Evolutionary conservation across 371 early-diverging fungal genomes (phyloP).

Genomic region (Choanephora cucurbitarum): DNA sequence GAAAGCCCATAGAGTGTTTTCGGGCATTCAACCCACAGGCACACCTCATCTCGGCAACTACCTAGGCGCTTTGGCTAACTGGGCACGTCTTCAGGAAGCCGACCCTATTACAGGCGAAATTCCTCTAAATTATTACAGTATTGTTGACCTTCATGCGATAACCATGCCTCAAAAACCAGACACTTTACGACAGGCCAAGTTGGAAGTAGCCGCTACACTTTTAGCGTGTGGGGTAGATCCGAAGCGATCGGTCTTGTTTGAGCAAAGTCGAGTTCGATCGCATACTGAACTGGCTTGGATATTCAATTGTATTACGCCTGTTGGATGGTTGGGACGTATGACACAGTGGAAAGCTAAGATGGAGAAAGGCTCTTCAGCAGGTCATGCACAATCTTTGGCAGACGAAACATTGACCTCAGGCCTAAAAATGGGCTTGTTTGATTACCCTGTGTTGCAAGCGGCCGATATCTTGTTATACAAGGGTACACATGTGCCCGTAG

Average conservation of each 20-base stretch:
- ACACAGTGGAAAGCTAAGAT: constrained; percentile 92
- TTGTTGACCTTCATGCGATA: constrained; percentile 92
- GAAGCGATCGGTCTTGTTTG: constrained; percentile 72
- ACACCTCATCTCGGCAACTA: constrained; percentile 95
- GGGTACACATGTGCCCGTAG: constrained; percentile 91
- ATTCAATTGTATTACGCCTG: constrained; percentile 82
- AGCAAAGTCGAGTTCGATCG: constrained; percentile 73
- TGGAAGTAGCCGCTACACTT: constrained; percentile 72
- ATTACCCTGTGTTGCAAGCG: constrained; percentile 93
- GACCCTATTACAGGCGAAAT: constrained; percentile 31
- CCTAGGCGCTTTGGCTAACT: constrained; percentile 86
- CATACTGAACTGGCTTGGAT: constrained; percentile 91
- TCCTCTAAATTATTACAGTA: constrained; percentile 60
- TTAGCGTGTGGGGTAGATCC: constrained; percentile 91
- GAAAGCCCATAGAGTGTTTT: constrained; percentile 53
- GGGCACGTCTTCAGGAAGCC: constrained; percentile 77
- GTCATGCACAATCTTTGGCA: constrained; percentile 45
- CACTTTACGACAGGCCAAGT: constrained; percentile 60
- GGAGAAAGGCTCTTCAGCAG: constrained; percentile 25
- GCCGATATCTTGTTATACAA: constrained; percentile 93
- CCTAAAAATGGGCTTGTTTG: constrained; percentile 78
- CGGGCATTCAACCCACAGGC: constrained; percentile 95
- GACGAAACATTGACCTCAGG: constrained; percentile 54
- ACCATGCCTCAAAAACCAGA: constrained; percentile 81
- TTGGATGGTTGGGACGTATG: constrained; percentile 91